Base-by-base conservation (phyloP, 2,329 filamentous ascomycete species). In the Drechmeria coniospora region DNA sequence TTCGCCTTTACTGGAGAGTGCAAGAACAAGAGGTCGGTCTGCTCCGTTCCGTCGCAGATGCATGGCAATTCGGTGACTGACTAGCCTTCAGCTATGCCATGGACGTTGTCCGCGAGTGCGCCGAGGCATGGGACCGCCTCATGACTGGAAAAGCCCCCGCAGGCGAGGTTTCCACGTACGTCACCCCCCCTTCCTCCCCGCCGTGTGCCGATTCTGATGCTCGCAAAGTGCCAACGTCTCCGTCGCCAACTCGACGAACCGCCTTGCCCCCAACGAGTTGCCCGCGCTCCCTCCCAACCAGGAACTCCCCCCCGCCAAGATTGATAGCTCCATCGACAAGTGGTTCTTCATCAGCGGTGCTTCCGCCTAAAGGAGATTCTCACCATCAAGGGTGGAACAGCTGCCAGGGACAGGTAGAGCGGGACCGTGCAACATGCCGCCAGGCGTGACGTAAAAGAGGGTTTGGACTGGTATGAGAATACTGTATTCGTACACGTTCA, bases 291-390 rank as follows among this genome's bases (percentile, higher is more conserved):
- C 84, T 35, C 51, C 69, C 38, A 66, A 80, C 61, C 70, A 94
- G 72, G 77, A 92, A 49, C 65, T 92, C 33, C 55, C 70, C 31
- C 74, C 90, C 35, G 87, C 78, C 41, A 86, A 87, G 50, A 93
- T 98, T 46, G 90, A 98, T 54, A 71, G 74, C 54, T 92, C 78
- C 60, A 93, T 95, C 53, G 90, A 98, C 74, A 98, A 98, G 76
- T 98, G 90, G 90, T 98, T 98, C 79, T 98, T 95, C 75, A 98
- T 98, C 62, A 93, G 84, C 57, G 90, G 90, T 59, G 90, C 90
- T 52, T 82, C 84, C 45, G 68, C 78, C 46, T 87, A 80, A 63
- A 45, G 32, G 16, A 17, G 18, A 25, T 30, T 15, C 13, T 16
- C 15, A 11, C 15, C n/a, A n/a, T n/a, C n/a, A n/a, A n/a, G n/a